These are phyloP conservation scores for Neurospora discreta DNA, from an alignment of 495 filamentous ascomycete genomes.

Conservation along the genomic window DNA sequence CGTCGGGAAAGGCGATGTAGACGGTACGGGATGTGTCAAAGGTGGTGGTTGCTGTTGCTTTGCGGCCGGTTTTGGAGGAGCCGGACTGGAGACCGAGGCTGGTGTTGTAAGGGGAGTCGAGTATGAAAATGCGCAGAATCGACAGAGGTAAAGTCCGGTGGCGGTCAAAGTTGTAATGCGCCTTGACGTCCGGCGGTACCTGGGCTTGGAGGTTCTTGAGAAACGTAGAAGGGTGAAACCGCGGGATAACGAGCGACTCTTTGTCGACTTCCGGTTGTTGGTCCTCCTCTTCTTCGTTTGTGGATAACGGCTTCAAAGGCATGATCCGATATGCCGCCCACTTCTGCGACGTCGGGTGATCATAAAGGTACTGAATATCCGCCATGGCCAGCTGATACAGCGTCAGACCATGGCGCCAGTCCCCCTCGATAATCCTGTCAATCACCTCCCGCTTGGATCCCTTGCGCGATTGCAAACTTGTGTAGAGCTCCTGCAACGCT, in stretches of 20 bases:
- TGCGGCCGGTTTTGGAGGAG: slow-evolving; percentile 42
- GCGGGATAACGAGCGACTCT: slow-evolving; percentile 44
- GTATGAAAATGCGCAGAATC: slow-evolving; percentile 62
- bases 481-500: slow-evolving; percentile 53
- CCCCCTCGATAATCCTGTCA: slow-evolving; percentile 65
- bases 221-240: slow-evolving; percentile 67
- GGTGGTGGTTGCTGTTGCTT: slow-evolving; percentile 17
- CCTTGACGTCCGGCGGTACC: slow-evolving; percentile 62
- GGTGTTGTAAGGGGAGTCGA: slow-evolving; percentile 60
- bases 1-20: slow-evolving; percentile 70
- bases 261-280: slow-evolving; percentile 23
- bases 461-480: slow-evolving; percentile 40
- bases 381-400: slow-evolving; percentile 73
- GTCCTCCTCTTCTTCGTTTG: slow-evolving; percentile 20
- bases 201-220: slow-evolving; percentile 60
- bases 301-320: slow-evolving; percentile 23
- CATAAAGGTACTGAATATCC: slow-evolving; percentile 67
- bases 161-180: slow-evolving; percentile 64
- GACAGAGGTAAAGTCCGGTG: slow-evolving; percentile 52
- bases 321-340: slow-evolving; percentile 63
- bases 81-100: slow-evolving; percentile 38
- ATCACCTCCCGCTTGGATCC: slow-evolving; percentile 64
- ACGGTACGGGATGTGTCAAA: slow-evolving; percentile 53
- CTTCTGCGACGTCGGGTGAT: slow-evolving; percentile 58
- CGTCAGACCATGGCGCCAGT: slow-evolving; percentile 69